Base-by-base conservation (phyloP, 768 basidiomycete species). In the Suillus hirtellus region DNA sequence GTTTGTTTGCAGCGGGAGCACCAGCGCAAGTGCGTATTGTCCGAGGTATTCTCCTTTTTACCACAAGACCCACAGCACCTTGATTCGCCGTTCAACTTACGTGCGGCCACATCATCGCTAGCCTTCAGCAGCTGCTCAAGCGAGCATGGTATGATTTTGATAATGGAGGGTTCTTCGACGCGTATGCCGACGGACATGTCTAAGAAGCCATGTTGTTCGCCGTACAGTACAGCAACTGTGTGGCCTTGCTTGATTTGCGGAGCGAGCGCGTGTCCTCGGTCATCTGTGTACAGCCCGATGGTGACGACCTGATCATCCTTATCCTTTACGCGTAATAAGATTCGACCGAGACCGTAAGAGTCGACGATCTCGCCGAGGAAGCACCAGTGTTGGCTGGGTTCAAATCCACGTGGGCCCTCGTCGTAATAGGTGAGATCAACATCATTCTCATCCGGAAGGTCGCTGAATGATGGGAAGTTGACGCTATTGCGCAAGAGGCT, bases 371-470 rank as follows among this genome's bases (percentile, higher is more conserved):
- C 73, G 7, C 70, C 74, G 7, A 77, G 66, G 42, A 76, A 67
- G 60, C 76, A 77, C 75, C 75, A 76, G 63, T 74, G 76, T 35
- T 63, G 67, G 44, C 59, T 63, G 4, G 70, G 70, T 37, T 46
- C 19, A 27, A 42, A 58, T 10, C 17, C 17, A 1, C 7, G 11
- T 7, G 17, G 10, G 11, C 24, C 27, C 17, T 42, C 17, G 6
- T 31, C 27, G 11, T 42, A 58, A 40, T 42, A n/a, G 2, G 63
- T 27, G 2, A 60, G 11, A 59, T 74, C 66, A 42, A 68, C 47
- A 24, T 64, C 66, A 37, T 71, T 40, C 47, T 76, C 75, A 14
- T 42, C 40, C 3, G 75, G 76, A 3, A 77, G 68, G 37, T 65
- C 62, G 14, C 7, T 9, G 44, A 74, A 74, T 9, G 63, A 27